Evolutionary conservation across 1,139 yeast species (phyloP).

Genomic region (Taphrina communis): DNA sequence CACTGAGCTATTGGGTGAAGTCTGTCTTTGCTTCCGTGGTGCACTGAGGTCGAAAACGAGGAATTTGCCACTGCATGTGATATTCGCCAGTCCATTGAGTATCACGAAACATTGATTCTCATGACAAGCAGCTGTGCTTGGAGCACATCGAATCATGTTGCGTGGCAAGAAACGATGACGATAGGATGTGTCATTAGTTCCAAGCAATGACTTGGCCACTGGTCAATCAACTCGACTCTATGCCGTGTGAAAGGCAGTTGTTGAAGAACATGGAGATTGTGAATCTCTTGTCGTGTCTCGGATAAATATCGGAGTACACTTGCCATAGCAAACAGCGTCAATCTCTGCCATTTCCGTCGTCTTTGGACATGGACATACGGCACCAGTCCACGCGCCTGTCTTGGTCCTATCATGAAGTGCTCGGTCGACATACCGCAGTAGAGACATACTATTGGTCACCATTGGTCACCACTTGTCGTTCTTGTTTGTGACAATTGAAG

Average conservation of each 20-base stretch:
- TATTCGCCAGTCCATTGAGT: too few species aligned
- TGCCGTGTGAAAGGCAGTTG: too few species aligned
- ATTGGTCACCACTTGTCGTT: background rate
- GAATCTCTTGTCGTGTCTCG: background rate
- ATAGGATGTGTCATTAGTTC: background rate
- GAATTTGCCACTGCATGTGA: too few species aligned
- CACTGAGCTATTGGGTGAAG: too few species aligned
- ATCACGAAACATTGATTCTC: too few species aligned
- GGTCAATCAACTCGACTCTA: background rate
- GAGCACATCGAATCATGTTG: too few species aligned
- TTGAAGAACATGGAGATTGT: background rate
- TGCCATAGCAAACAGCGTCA: background rate
- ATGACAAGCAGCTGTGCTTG: background rate
- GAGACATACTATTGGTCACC: background rate
- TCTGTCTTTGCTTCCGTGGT: too few species aligned
- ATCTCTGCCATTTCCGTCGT: conserved; percentile 7
- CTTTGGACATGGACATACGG: background rate
- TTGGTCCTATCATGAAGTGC: background rate
- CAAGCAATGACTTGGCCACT: background rate
- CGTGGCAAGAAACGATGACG: background rate
- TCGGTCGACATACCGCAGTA: background rate
- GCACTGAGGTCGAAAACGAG: too few species aligned
- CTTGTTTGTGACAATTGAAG: background rate
- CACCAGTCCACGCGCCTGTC: background rate
- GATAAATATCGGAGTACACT: conserved; percentile 5